Conservation (phyloP, 2,329 filamentous ascomycete species). For the Acrocalymma vagum region DNA sequence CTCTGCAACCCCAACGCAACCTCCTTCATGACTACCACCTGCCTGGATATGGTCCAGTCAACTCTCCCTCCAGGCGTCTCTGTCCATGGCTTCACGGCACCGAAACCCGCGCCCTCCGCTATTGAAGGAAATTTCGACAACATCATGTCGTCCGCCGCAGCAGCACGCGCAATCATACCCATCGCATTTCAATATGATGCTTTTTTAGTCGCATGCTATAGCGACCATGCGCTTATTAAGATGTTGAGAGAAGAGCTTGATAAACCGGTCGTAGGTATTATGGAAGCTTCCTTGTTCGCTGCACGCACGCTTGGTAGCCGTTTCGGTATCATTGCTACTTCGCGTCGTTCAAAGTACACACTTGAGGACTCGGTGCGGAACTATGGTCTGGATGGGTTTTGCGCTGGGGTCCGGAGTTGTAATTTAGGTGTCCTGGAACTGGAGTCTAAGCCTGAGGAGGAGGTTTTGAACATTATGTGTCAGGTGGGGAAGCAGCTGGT, state of each 20-base stretch:
- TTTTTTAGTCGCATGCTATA: constrained; percentile 60
- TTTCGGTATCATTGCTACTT: constrained; percentile 57
- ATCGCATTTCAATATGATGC: constrained; percentile 56
- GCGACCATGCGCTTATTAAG: constrained; percentile 56
- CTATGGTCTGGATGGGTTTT: constrained; percentile 54
- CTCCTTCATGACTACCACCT: constrained; percentile 57
- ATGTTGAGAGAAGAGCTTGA: constrained; percentile 57
- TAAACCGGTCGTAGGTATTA: constrained; percentile 59
- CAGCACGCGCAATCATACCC: constrained; percentile 55
- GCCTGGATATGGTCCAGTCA: constrained; percentile 52
- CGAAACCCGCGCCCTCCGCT: constrained; percentile 58
- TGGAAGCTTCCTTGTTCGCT: constrained; percentile 61
- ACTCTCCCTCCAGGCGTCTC: constrained; percentile 58
- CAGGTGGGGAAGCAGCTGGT: constrained; percentile 51
- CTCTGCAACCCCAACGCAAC: constrained; percentile 61
- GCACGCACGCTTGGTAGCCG: constrained; percentile 58
- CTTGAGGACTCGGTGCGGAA: constrained; percentile 50
- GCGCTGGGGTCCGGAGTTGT: constrained; percentile 53
- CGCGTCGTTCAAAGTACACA: constrained; percentile 49
- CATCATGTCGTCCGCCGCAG: constrained; percentile 59
- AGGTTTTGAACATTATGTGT: constrained; percentile 51
- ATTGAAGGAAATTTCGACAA: constrained; percentile 61
- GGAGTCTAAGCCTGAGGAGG: constrained; percentile 48
- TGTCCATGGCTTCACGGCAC: constrained; percentile 61
- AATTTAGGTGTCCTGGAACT: constrained; percentile 56